Evolutionary conservation across 164 flowering plant genomes (phyloP).

Genomic region (Dillenia turbinata): DNA sequence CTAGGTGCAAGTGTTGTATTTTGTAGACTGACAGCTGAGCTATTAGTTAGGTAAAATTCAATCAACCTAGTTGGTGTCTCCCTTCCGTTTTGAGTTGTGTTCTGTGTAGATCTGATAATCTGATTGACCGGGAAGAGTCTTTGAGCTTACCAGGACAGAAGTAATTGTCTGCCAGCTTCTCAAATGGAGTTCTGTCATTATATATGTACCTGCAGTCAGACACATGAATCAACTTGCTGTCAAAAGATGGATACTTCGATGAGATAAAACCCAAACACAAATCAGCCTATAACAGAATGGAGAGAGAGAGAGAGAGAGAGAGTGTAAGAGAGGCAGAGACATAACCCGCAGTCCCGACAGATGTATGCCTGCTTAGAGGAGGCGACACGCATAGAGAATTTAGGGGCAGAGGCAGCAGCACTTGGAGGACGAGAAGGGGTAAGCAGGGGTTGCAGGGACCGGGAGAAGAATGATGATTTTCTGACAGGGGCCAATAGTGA

Average conservation of each 20-base stretch:
- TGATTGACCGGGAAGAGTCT: no score
- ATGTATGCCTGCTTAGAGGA: constrained; percentile 86
- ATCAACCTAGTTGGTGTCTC: no score
- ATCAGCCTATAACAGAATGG: neutral
- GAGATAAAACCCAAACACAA: neutral
- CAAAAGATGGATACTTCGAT: neutral
- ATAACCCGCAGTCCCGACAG: constrained; percentile 93
- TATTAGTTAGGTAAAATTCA: no score
- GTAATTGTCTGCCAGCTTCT: constrained; percentile 75
- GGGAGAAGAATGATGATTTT: constrained; percentile 51
- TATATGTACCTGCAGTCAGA: constrained; percentile 71
- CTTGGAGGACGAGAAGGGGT: constrained; percentile 22
- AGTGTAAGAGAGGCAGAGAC: no score
- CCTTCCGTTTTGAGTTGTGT: no score
- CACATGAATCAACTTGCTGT: no score
- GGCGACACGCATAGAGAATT: constrained; percentile 68
- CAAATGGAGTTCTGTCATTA: constrained; percentile 90
- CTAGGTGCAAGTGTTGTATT: no score
- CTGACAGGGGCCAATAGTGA: constrained; percentile 24
- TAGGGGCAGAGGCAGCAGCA: constrained; percentile 34
- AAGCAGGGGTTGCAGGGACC: constrained; percentile 42
- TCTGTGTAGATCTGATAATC: no score
- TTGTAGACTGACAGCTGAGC: no score
- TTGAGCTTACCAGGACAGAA: constrained; percentile 79
- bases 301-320: neutral